A percentile compares a stretch with the other conserved stretches of the same genome.
These are phyloP conservation scores for Ilyonectria destructans DNA, from an alignment of 2,329 filamentous ascomycete species.

Conservation along the genomic window DNA sequence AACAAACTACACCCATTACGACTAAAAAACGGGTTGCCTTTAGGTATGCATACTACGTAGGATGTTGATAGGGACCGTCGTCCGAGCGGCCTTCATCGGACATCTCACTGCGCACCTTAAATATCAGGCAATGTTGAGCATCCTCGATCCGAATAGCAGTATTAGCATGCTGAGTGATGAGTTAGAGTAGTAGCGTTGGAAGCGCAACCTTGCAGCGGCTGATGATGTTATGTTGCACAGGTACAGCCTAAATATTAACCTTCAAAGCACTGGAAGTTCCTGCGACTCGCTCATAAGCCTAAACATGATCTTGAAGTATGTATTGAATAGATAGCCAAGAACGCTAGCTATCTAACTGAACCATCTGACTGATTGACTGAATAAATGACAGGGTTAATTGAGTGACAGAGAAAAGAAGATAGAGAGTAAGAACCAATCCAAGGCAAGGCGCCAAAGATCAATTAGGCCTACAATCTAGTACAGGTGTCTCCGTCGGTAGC, in stretches of 20 bases:
- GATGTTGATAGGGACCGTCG: too few relatives aligned
- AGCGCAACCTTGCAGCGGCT: too few relatives aligned
- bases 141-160: too few relatives aligned
- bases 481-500: not conserved
- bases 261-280: not conserved
- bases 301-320: not conserved
- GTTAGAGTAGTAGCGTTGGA: too few relatives aligned
- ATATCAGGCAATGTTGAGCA: too few relatives aligned
- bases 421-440: not conserved
- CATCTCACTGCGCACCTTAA: too few relatives aligned
- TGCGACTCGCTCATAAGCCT: not conserved
- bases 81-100: too few relatives aligned
- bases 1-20: not conserved
- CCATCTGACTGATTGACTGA: not conserved
- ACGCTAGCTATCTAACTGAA: not conserved
- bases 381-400: not conserved
- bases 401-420: not conserved
- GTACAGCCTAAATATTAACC: not conserved
- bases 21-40: not conserved
- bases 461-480: not conserved
- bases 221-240: too few relatives aligned
- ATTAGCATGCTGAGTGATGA: too few relatives aligned
- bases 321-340: not conserved
- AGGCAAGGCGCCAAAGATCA: not conserved
- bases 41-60: too few relatives aligned